Evolutionary conservation across 371 early-diverging fungal genomes (phyloP).

Genomic region (Batkoa obscura): DNA sequence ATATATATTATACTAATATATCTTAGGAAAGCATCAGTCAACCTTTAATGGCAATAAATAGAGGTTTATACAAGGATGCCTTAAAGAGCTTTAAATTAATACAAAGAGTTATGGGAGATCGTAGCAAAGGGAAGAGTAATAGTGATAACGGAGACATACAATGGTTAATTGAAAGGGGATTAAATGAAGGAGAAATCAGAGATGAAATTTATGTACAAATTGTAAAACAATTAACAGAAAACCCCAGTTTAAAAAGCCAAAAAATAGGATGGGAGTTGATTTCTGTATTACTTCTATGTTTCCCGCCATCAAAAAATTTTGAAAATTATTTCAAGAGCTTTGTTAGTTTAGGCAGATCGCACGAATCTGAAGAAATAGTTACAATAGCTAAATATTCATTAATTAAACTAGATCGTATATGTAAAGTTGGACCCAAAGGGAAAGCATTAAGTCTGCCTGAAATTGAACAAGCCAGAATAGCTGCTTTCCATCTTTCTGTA

Average conservation of each 20-base stretch:
- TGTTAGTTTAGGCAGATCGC: slow-evolving; percentile 39
- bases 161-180: slow-evolving; percentile 49
- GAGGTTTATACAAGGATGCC: slow-evolving; percentile 64
- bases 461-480: slow-evolving; percentile 62
- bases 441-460: slow-evolving; percentile 53
- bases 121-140: slow-evolving; percentile 16
- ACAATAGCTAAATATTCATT: not conserved
- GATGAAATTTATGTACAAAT: slow-evolving; percentile 91
- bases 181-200: slow-evolving; percentile 50
- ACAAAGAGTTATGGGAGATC: slow-evolving; percentile 70
- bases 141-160: slow-evolving; percentile 32
- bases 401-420: slow-evolving; percentile 43
- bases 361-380: slow-evolving; percentile 11
- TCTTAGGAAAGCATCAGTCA: slow-evolving; percentile 41
- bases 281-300: slow-evolving; percentile 55
- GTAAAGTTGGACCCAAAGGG: slow-evolving; percentile 59
- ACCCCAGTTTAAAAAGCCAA: slow-evolving; percentile 27
- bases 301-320: slow-evolving; percentile 81
- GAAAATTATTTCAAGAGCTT: slow-evolving; percentile 66
- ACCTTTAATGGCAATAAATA: slow-evolving; percentile 63
- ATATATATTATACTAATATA: no score
- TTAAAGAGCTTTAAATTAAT: slow-evolving; percentile 62
- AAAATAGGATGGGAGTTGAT: slow-evolving; percentile 50
- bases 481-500: slow-evolving; percentile 71
- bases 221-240: slow-evolving; percentile 71